Evolutionary conservation across 495 filamentous ascomycete genomes (phyloP).

Genomic region (Tuber indicum): DNA sequence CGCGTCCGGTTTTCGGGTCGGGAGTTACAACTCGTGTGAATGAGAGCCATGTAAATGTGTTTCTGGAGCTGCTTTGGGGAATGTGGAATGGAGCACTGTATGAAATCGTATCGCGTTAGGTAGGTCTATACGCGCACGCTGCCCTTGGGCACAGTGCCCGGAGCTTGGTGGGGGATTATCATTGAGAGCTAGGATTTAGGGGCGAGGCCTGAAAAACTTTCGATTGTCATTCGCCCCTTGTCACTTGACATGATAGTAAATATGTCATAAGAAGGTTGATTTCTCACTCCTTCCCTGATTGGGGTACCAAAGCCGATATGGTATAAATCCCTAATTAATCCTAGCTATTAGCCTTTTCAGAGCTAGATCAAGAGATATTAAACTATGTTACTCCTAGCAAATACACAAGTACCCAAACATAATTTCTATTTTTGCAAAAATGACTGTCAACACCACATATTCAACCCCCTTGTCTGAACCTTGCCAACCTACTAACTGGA

Average conservation of each 20-base stretch:
- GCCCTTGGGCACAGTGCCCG: neutral
- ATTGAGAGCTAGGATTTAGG: neutral
- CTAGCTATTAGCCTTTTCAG: neutral
- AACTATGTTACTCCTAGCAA: neutral
- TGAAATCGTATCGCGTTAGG: neutral
- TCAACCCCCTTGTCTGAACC: constrained; percentile 22
- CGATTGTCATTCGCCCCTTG: neutral
- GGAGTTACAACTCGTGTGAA: neutral
- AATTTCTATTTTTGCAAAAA: neutral
- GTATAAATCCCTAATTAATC: neutral
- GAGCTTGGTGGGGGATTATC: neutral
- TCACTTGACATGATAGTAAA: neutral
- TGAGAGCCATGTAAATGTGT: neutral
- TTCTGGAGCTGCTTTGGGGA: neutral
- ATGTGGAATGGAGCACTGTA: neutral
- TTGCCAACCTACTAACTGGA: constrained; percentile 26
- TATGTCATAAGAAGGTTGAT: neutral
- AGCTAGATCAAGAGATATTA: neutral
- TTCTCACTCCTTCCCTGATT: neutral
- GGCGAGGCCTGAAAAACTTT: neutral
- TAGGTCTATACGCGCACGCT: neutral
- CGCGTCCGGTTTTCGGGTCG: too few species aligned
- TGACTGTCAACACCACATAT: neutral
- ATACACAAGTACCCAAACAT: neutral
- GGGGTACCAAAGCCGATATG: neutral